Conservation (phyloP, 75 land plant genomes). For the Gnetum montanum region DNA sequence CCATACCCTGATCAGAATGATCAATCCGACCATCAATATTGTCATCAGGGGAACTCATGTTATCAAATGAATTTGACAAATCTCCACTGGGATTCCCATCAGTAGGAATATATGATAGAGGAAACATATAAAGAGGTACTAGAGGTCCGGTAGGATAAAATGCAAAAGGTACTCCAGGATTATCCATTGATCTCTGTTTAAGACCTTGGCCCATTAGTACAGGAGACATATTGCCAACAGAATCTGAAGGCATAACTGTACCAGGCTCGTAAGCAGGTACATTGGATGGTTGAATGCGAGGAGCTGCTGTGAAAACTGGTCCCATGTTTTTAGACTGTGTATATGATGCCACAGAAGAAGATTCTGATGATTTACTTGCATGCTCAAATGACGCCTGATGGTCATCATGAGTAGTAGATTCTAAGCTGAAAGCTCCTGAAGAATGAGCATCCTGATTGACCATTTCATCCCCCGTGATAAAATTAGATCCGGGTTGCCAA, state of each 20-base stretch:
- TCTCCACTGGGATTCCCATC: slow-evolving; percentile 29
- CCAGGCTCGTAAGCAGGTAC: slow-evolving; percentile 26
- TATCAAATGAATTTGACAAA: slow-evolving; percentile 26
- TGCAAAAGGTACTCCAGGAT: slow-evolving; percentile 27
- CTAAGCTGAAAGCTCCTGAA: slow-evolving; percentile 12
- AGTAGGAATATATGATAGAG: slow-evolving; percentile 28
- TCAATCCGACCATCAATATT: slow-evolving; percentile 10
- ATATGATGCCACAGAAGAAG: slow-evolving; percentile 11
- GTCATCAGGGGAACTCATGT: slow-evolving; percentile 20
- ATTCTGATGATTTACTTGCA: slow-evolving; percentile 7
- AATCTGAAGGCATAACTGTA: slow-evolving; percentile 30
- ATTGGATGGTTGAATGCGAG: slow-evolving; percentile 21
- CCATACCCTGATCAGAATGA: slow-evolving; percentile 19
- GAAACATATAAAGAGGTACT: slow-evolving; percentile 41
- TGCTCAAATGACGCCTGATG: slow-evolving; percentile 6
- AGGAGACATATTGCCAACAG: slow-evolving; percentile 23
- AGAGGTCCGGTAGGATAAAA: slow-evolving; percentile 60
- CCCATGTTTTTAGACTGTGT: slow-evolving; percentile 13
- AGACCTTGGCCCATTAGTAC: slow-evolving; percentile 31
- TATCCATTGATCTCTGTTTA: slow-evolving; percentile 31
- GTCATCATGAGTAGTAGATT: slow-evolving; percentile 24
- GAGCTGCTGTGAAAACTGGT: slow-evolving; percentile 13
- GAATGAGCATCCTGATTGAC: slow-evolving; percentile 1
- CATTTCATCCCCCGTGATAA: slow-evolving; percentile 2
- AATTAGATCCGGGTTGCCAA: slow-evolving; percentile 9